A percentile compares a stretch with the other conserved stretches of the same genome.
These are phyloP conservation scores for Saccharomycopsis malanga DNA, from an alignment of 805 yeast genomes.

Conservation along the genomic window DNA sequence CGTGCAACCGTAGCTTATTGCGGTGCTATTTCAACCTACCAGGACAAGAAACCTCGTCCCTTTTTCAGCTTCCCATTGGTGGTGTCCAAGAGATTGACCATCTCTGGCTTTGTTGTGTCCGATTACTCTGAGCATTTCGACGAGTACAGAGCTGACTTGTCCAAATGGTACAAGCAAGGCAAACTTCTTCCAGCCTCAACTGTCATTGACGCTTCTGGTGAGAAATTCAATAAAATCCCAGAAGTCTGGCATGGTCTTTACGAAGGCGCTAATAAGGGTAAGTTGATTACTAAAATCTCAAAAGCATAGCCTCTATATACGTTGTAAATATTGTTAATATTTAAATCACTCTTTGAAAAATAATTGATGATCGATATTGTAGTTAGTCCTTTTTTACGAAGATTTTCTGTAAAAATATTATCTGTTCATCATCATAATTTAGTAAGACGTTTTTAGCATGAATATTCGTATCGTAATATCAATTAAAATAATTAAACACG, in stretches of 20 bases:
- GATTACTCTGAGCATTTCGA: conserved; percentile 31
- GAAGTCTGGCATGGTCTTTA: conserved; percentile 42
- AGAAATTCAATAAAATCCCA: conserved; percentile 39
- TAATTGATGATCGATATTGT: too few species aligned
- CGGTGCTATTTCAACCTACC: conserved; percentile 57
- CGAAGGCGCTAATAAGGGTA: conserved; percentile 41
- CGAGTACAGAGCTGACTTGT: conserved; percentile 33
- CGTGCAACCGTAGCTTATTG: conserved; percentile 48
- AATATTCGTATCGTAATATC: too few species aligned
- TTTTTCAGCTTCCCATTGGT: conserved; percentile 26
- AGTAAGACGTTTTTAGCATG: too few species aligned
- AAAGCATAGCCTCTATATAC: neutral
- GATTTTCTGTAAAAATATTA: too few species aligned
- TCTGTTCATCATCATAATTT: too few species aligned
- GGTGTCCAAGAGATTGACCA: conserved; percentile 42
- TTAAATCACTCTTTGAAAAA: too few species aligned
- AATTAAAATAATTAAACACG: too few species aligned
- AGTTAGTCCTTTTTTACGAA: too few species aligned
- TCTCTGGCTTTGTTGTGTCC: conserved; percentile 46
- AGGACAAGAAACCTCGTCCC: conserved; percentile 25
- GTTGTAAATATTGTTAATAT: neutral
- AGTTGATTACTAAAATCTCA: conserved; percentile 39
- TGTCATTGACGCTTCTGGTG: conserved; percentile 36
- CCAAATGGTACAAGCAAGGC: conserved; percentile 36
- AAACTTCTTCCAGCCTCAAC: conserved; percentile 35